phyloP scores from a whole-genome alignment of 192 early-diverging fungal genomes.

The Geranomyces michiganensis region DNA sequence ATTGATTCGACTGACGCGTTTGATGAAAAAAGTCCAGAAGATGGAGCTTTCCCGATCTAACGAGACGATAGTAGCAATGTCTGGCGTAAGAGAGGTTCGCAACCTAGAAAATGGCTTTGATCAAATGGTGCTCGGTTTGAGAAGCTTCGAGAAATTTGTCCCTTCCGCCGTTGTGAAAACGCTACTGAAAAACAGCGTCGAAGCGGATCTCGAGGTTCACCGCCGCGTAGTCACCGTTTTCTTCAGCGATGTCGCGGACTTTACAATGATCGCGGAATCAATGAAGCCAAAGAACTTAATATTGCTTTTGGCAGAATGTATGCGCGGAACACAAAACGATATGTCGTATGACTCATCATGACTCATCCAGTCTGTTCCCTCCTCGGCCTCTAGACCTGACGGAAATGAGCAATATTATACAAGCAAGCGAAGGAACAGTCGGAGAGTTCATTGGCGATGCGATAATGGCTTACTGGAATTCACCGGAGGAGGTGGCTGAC shows the following conservation, averaged over 20 bases:
- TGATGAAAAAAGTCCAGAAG: conserved; percentile 4
- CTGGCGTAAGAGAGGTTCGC: not conserved
- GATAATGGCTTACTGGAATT: conserved; percentile 17
- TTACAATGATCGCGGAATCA: conserved; percentile 13
- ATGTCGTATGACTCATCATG: no score
- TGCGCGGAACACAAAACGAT: not conserved
- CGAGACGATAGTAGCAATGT: not conserved
- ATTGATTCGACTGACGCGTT: not conserved
- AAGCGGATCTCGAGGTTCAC: not conserved
- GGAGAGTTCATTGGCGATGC: conserved; percentile 25
- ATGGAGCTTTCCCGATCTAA: not conserved
- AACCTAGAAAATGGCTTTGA: conserved; percentile 8
- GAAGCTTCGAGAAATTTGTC: conserved; percentile 9
- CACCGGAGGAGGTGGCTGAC: conserved; percentile 10
- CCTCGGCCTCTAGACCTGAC: conserved; percentile 6
- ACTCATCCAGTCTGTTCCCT: no score
- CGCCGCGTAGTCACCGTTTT: conserved; percentile 10
- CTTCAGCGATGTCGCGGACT: conserved; percentile 26
- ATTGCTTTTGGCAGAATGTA: conserved; percentile 8
- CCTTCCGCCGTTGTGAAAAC: not conserved
- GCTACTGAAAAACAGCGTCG: not conserved
- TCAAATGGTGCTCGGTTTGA: not conserved
- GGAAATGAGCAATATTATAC: conserved; percentile 22
- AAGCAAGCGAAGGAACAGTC: not conserved
- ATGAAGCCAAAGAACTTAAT: conserved; percentile 22